Percentiles rank a stretch among this genome's conserved stretches.
phyloP scores from a whole-genome alignment of 1,284 basidiomycete genomes.

The Ganoderma leucocontextum region DNA sequence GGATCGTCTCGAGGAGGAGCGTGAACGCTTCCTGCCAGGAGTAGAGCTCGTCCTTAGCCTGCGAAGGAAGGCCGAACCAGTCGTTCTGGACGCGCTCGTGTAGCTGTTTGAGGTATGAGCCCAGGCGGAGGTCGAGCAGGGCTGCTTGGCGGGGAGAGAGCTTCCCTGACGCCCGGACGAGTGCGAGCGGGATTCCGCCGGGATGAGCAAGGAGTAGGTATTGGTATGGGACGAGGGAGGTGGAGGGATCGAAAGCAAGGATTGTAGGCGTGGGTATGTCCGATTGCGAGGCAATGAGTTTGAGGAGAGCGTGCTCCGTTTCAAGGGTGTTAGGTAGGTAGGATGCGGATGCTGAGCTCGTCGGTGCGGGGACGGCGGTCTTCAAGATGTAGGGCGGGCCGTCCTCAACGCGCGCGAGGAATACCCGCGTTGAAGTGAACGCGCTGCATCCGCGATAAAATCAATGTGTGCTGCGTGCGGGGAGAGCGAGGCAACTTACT shows the following conservation, averaged over 20 bases:
- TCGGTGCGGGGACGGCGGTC: neutral
- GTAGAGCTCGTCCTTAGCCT: slow-evolving; percentile 52
- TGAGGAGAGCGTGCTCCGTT: slow-evolving; percentile 39
- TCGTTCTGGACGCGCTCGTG: slow-evolving; percentile 72
- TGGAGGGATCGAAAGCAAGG: slow-evolving; percentile 33
- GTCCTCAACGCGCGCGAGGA: neutral
- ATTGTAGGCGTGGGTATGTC: slow-evolving; percentile 38
- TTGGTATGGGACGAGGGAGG: slow-evolving; percentile 35
- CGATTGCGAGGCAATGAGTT: slow-evolving; percentile 33
- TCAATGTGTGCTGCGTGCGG: no score
- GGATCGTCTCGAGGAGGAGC: slow-evolving; percentile 59
- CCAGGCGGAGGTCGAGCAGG: slow-evolving; percentile 64
- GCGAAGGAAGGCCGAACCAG: slow-evolving; percentile 67
- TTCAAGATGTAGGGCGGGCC: slow-evolving; percentile 6
- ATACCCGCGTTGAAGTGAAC: slow-evolving; percentile 1
- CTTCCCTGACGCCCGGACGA: slow-evolving; percentile 45
- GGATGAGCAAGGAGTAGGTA: slow-evolving; percentile 42
- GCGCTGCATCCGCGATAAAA: neutral
- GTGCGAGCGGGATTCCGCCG: slow-evolving; percentile 42
- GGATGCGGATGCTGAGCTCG: neutral
- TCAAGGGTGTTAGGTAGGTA: slow-evolving; percentile 41
- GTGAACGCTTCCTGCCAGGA: slow-evolving; percentile 81
- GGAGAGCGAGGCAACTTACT: no score
- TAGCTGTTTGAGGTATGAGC: slow-evolving; percentile 63
- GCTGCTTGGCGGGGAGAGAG: slow-evolving; percentile 53